A percentile compares a stretch with the other conserved stretches of the same genome.
These are phyloP conservation scores for Recurvomyces mirabilis DNA, from an alignment of 495 filamentous ascomycete species.

Conservation along the genomic window DNA sequence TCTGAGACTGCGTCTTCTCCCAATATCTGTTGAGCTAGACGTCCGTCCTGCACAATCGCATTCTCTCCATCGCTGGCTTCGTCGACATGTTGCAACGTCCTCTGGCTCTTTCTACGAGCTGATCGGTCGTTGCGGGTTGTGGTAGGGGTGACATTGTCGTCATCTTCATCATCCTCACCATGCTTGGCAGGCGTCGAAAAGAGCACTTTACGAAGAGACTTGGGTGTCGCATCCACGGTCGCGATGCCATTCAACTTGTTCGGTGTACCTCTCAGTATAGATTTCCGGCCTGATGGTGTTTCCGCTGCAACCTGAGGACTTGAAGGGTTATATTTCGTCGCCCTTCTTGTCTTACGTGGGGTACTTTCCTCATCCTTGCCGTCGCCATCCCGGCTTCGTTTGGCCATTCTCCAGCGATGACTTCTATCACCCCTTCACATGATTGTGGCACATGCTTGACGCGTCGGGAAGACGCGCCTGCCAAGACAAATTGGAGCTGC, in stretches of 20 bases:
- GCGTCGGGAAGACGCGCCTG: neutral
- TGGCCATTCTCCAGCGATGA: conserved; percentile 8
- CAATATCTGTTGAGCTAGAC: conserved; percentile 60
- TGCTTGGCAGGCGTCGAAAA: conserved; percentile 19
- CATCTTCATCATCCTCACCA: neutral
- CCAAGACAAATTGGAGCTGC: neutral
- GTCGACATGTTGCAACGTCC: conserved; percentile 45
- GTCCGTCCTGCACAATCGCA: too few relatives aligned
- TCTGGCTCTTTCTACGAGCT: conserved; percentile 74
- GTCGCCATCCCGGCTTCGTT: conserved; percentile 6
- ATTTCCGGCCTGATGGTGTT: conserved; percentile 18
- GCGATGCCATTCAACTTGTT: conserved; percentile 12
- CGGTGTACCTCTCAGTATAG: conserved; percentile 9
- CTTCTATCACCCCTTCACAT: neutral
- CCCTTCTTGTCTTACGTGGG: conserved; percentile 17
- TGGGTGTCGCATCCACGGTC: conserved; percentile 14
- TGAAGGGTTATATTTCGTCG: neutral
- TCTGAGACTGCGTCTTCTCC: conserved; percentile 32
- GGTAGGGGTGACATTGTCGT: conserved; percentile 11
- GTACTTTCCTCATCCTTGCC: conserved; percentile 11
- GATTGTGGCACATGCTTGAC: neutral
- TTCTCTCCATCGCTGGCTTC: conserved; percentile 61
- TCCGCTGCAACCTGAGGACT: neutral
- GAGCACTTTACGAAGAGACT: conserved; percentile 21
- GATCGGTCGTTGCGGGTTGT: conserved; percentile 48